A percentile compares a stretch with the other conserved stretches of the same genome.
phyloP scores from a whole-genome alignment of 768 basidiomycete species.

The Leccinum subgranulosum region DNA sequence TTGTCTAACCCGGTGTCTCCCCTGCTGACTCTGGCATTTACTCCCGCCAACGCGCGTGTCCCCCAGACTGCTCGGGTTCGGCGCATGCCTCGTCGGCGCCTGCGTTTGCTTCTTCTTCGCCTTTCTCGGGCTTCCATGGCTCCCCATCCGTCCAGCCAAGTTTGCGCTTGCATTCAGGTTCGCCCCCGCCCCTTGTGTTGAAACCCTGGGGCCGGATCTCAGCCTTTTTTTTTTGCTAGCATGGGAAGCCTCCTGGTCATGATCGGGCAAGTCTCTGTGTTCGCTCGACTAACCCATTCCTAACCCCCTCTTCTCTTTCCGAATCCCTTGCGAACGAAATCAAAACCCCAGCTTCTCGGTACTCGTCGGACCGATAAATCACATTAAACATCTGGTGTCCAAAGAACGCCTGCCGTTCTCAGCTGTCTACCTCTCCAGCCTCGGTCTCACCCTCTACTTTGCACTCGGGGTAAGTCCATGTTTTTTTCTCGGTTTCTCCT shows the following conservation, averaged over 20 bases:
- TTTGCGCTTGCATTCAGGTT: constrained; percentile 89
- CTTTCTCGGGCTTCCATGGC: constrained; percentile 72
- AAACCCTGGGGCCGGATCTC: neutral
- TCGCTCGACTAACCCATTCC: neutral
- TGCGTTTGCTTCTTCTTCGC: constrained; percentile 91
- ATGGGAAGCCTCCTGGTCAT: constrained; percentile 92
- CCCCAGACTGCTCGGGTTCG: constrained; percentile 81
- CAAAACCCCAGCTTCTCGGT: constrained; percentile 67
- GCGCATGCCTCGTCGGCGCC: constrained; percentile 85
- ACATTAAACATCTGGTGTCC: constrained; percentile 83
- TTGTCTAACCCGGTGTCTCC: neutral
- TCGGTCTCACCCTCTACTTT: constrained; percentile 89
- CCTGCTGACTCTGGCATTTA: neutral
- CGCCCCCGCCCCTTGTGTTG: neutral
- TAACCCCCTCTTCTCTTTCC: neutral
- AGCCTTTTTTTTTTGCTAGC: constrained; percentile 36
- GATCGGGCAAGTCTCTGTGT: constrained; percentile 65
- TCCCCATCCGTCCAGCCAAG: constrained; percentile 78
- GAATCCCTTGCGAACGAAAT: too few relatives aligned
- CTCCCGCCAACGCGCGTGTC: neutral
- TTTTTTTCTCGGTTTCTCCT: neutral
- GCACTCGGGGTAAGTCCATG: constrained; percentile 64
- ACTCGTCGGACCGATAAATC: constrained; percentile 88
- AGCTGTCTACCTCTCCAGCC: constrained; percentile 74
- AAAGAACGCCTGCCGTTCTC: constrained; percentile 85